phyloP scores from a whole-genome alignment of 1,284 basidiomycete genomes.

The Cryptococcus sp. region DNA sequence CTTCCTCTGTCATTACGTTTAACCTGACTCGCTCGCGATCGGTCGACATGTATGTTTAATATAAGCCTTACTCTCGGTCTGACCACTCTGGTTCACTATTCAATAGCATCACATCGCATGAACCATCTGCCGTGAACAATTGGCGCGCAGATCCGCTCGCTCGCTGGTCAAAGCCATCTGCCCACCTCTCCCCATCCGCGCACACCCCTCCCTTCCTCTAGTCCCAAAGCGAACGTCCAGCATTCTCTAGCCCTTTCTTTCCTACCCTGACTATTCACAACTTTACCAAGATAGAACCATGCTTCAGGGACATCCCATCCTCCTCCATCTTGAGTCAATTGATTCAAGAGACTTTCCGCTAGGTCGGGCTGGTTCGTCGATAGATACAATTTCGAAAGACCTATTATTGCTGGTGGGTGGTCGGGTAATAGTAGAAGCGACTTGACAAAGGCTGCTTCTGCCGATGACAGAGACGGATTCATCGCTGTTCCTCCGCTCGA shows the following conservation, averaged over 20 bases:
- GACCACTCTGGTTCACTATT: too few species aligned
- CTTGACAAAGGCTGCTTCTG: conserved; percentile 68
- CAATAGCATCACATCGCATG: too few species aligned
- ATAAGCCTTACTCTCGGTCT: too few species aligned
- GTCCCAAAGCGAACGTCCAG: conserved; percentile 67
- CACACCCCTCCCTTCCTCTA: conserved; percentile 62
- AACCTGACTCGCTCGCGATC: too few species aligned
- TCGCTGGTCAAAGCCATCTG: conserved; percentile 20
- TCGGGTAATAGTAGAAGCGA: conserved; percentile 76
- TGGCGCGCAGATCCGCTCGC: too few species aligned
- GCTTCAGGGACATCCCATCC: conserved; percentile 90
- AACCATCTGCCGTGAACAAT: too few species aligned
- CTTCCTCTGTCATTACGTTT: too few species aligned
- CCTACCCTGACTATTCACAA: conserved; percentile 71
- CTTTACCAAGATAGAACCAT: conserved; percentile 84
- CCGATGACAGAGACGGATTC: background rate
- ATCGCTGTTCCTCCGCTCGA: background rate
- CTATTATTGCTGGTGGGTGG: conserved; percentile 72
- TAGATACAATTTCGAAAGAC: conserved; percentile 74
- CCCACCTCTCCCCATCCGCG: conserved; percentile 44
- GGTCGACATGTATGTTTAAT: too few species aligned
- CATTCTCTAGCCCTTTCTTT: conserved; percentile 72
- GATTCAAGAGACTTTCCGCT: conserved; percentile 64
- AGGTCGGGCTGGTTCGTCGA: conserved; percentile 59
- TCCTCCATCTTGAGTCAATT: conserved; percentile 50